Evolutionary conservation across 768 basidiomycete species (phyloP), one percentile per base, ranked within the genome.

Genomic region (Asterophora parasitica): DNA sequence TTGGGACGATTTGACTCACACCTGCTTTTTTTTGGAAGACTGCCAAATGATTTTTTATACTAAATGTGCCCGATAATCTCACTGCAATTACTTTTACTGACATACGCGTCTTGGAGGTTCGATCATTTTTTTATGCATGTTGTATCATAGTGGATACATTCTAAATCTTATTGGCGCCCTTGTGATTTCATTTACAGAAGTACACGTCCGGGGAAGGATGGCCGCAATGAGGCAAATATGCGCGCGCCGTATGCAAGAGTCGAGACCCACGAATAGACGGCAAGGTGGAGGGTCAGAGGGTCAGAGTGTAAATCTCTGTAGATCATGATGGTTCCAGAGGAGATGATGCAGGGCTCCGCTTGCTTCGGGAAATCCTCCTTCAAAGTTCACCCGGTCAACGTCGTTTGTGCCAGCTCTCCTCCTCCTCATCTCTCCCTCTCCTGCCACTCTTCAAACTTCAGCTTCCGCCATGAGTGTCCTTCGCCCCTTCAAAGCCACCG

Each of bases 401-500:
- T 37, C n/a, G 10, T 30, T 7, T 32, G n/a, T n/a, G n/a, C n/a
- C n/a, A n/a, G n/a, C 30, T 33, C 42, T 12, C 4, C 28, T 28
- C 35, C 34, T 15, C 13, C 30, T 27, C 12, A 10, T 7, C 17
- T 34, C 31, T 34, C 13, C 37, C 44, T 42, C 42, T 20, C 7
- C 43, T 30, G 17, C 38, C 20, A 11, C 20, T n/a, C 23, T 10
- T n/a, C n/a, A n/a, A n/a, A n/a, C n/a, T n/a, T n/a, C n/a, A n/a
- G n/a, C n/a, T n/a, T 31, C 47, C 58, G 71, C 52, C n/a, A 96
- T 96, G 93, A 92, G 89, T 63, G 67, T 93, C 48, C 70, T 88
- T 1, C 77, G 93, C 40, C 85, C 92, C 12, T 94, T 96, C 74
- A 77, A 79, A 63, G 90, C 92, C 9, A 81, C 83, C 0, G 93